Conservation (phyloP, 169 alveolate genomes). For the Pseudocohnilembus persalinus region DNA sequence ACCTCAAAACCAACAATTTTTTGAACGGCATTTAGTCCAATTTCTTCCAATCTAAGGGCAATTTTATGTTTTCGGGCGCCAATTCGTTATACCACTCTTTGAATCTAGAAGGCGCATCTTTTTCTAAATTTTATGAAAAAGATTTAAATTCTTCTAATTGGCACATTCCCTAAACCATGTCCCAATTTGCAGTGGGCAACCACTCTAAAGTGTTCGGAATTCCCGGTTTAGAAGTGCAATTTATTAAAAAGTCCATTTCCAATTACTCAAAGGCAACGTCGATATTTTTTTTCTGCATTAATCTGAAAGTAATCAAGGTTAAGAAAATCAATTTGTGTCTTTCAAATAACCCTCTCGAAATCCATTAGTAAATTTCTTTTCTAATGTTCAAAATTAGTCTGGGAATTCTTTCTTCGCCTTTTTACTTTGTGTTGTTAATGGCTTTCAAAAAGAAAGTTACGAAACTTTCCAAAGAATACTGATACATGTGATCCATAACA, state of each 20-base stretch:
- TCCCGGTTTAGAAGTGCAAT: conserved; percentile 88
- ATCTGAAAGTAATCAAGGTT: conserved; percentile 92
- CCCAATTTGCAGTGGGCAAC: conserved; percentile 94
- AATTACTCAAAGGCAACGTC: conserved; percentile 85
- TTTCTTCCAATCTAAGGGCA: conserved; percentile 97
- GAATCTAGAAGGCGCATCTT: conserved; percentile 95
- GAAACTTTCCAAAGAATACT: conserved; percentile 94
- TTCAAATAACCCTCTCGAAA: conserved; percentile 95
- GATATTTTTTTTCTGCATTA: conserved; percentile 89
- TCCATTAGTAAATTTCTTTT: conserved; percentile 93
- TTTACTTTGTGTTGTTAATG: conserved; percentile 88
- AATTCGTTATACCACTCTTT: conserved; percentile 96
- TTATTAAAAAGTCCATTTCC: conserved; percentile 85
- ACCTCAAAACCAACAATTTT: conserved; percentile 92
- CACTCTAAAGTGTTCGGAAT: conserved; percentile 94
- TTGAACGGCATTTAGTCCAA: conserved; percentile 92
- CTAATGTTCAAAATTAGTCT: conserved; percentile 89
- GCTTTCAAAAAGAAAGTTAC: conserved; percentile 92
- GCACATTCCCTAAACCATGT: conserved; percentile 86
- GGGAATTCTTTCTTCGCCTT: conserved; percentile 78
- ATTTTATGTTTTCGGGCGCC: conserved; percentile 93
- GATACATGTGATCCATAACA: conserved; percentile 96
- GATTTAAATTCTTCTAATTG: conserved; percentile 92
- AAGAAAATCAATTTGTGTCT: conserved; percentile 93
- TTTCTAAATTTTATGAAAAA: conserved; percentile 91